Evolutionary conservation across 2,329 filamentous ascomycete genomes (phyloP), one percentile per base, ranked within the genome.

Genomic region (Aspergillus oerlinghausenensis): DNA sequence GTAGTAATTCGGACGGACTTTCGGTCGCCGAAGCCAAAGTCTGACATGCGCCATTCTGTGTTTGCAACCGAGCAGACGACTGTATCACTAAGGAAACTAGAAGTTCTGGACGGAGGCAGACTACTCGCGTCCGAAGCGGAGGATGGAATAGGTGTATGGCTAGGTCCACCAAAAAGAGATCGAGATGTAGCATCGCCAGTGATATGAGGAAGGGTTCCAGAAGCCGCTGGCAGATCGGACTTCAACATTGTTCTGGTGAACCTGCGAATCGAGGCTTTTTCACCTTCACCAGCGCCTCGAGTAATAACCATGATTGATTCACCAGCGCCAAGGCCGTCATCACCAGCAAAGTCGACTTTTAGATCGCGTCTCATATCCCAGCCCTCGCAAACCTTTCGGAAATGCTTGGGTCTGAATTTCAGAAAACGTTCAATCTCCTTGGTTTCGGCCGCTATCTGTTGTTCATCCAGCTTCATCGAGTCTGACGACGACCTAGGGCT

Each of bases 321-420:
- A 21, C 92, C 92, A 26, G 86, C 87, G 50, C 86, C 84, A 54
- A 84, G 79, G n/a, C 84, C 84, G 73, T 94, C 89, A 62, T 92
- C 90, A 21, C 84, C 86, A 43, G 88, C 88, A 74, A 97, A 97
- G 69, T 99, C 94, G 2, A 96, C 90, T 65, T 94, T 88, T 2
- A 97, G 77, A 60, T 80, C 86, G 58, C 92, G 84, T 53, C 86
- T 86, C 92, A 97, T 97, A 67, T 97, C 90, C 93, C 94, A 97
- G 2, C 89, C 88, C 56, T 88, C 78, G 67, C 89, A 97, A 1
- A 85, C 79, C 65, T 86, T 87, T 23, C 87, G 85, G 70, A 96
- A 96, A 64, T 95, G 84, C 43, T 84, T 83, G 3, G 93, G 92
- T 63, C 84, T 87, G 64, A 88, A 85, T 0, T 78, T 79, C 19